Conservation (phyloP, 768 basidiomycete species). For the Boletus huronensis region DNA sequence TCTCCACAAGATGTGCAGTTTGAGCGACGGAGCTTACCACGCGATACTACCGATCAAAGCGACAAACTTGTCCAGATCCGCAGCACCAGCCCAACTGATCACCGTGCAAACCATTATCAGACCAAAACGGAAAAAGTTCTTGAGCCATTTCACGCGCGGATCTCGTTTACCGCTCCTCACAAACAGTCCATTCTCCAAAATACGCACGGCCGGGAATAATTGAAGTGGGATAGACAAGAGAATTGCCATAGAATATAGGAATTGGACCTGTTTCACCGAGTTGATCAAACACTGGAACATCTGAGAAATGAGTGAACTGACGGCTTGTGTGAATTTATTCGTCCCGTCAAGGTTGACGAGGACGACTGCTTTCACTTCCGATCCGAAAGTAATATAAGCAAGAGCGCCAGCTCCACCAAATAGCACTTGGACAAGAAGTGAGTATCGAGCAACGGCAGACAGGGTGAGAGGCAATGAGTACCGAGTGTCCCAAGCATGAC, state of each 20-base stretch:
- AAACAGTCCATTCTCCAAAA: conserved; percentile 95
- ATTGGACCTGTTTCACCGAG: conserved; percentile 54
- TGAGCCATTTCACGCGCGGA: conserved; percentile 87
- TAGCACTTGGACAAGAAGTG: conserved; percentile 46
- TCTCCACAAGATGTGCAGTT: conserved; percentile 1
- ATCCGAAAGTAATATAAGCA: conserved; percentile 85
- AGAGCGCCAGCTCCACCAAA: conserved; percentile 88
- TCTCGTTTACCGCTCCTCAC: conserved; percentile 81
- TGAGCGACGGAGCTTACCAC: conserved; percentile 53
- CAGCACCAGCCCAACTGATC: conserved; percentile 78
- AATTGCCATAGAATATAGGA: conserved; percentile 90
- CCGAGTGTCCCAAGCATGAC: conserved; percentile 87
- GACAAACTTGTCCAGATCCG: conserved; percentile 94
- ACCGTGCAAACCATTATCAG: conserved; percentile 78
- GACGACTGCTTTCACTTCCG: conserved; percentile 86
- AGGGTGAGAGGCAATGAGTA: conserved; percentile 31
- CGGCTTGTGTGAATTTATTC: conserved; percentile 84
- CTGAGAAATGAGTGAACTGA: conserved; percentile 38
- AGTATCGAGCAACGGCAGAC: not conserved
- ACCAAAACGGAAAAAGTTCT: conserved; percentile 83
- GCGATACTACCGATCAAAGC: conserved; percentile 91
- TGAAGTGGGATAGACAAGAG: conserved; percentile 89
- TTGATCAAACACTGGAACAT: not conserved
- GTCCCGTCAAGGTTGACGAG: conserved; percentile 87
- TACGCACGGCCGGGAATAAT: conserved; percentile 96